phyloP scores from a whole-genome alignment of 352 stramenopile species.

The Globisporangium nunn region DNA sequence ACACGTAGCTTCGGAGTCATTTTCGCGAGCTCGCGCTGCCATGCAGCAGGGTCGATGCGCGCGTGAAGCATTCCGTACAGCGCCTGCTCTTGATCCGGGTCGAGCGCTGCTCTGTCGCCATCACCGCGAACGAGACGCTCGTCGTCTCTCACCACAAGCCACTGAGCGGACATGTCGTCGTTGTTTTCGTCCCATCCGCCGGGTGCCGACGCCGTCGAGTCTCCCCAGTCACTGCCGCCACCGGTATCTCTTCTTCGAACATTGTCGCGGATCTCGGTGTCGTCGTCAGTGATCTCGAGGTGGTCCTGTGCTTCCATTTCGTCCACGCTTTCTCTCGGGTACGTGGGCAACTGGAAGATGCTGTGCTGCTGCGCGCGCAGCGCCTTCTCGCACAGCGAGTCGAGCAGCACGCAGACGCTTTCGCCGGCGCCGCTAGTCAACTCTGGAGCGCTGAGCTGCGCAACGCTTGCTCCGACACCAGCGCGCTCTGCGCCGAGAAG shows the following conservation, averaged over 20 bases:
- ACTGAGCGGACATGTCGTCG: slow-evolving; percentile 30
- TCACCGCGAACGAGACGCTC: neutral
- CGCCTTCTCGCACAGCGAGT: slow-evolving; percentile 32
- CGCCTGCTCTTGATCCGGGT: slow-evolving; percentile 1
- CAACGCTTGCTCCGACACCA: slow-evolving; percentile 21
- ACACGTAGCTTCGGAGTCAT: slow-evolving; percentile 31
- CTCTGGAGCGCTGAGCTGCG: slow-evolving; percentile 28
- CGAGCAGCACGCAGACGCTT: slow-evolving; percentile 48
- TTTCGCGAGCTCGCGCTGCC: slow-evolving; percentile 27
- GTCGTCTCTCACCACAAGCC: slow-evolving; percentile 37
- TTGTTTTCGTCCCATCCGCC: slow-evolving; percentile 14
- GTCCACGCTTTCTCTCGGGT: slow-evolving; percentile 37
- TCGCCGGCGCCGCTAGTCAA: slow-evolving; percentile 34
- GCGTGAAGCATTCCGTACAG: slow-evolving; percentile 33
- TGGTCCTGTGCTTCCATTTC: slow-evolving; percentile 31
- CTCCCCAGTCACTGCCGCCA: slow-evolving; percentile 11
- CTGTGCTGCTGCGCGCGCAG: slow-evolving; percentile 13
- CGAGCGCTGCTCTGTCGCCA: neutral
- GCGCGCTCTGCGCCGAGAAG: slow-evolving; percentile 42
- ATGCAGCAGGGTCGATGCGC: slow-evolving; percentile 28
- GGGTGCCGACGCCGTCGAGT: slow-evolving; percentile 25
- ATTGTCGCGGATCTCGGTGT: slow-evolving; percentile 1
- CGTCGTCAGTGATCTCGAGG: slow-evolving; percentile 29
- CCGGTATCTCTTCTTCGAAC: neutral
- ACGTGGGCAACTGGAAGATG: slow-evolving; percentile 16